Evolutionary conservation across 192 early-diverging fungal species (phyloP).

Genomic region (Backusella parvicylindrica): DNA sequence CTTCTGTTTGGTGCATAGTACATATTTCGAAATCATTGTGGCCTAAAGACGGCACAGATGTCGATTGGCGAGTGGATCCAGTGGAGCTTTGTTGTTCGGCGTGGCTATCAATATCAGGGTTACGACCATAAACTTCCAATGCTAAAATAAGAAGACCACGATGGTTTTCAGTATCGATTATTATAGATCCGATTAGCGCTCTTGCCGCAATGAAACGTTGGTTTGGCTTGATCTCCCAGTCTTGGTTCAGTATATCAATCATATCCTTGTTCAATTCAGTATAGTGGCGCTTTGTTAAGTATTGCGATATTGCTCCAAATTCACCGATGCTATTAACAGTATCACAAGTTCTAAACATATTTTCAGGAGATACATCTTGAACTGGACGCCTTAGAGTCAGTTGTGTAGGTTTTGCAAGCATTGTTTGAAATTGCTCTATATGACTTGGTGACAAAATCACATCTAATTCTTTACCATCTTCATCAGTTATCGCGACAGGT

Average conservation of each 20-base stretch:
- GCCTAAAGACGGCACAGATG: neutral
- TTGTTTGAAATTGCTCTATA: conserved; percentile 7
- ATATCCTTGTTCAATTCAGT: conserved; percentile 10
- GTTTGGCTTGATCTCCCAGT: conserved; percentile 5
- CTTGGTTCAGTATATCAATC: conserved; percentile 8
- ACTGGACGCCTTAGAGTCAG: neutral
- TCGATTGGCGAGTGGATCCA: neutral
- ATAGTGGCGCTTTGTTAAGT: conserved; percentile 3
- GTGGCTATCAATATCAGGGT: neutral
- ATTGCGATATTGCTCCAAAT: conserved; percentile 10
- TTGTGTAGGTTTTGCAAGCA: neutral
- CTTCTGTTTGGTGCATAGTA: neutral
- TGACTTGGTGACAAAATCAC: neutral
- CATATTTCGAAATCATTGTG: neutral
- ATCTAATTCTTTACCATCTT: conserved; percentile 6
- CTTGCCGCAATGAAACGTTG: conserved; percentile 5
- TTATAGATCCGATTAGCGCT: conserved; percentile 2
- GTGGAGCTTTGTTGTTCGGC: neutral
- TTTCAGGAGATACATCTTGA: neutral
- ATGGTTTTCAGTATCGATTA: conserved; percentile 8
- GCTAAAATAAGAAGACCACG: neutral
- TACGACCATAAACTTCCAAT: neutral
- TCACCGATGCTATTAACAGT: conserved; percentile 1
- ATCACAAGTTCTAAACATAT: conserved; percentile 2
- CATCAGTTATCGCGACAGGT: neutral